These are phyloP conservation scores for Millerago galiae DNA, from an alignment of 805 yeast genomes.

Conservation along the genomic window DNA sequence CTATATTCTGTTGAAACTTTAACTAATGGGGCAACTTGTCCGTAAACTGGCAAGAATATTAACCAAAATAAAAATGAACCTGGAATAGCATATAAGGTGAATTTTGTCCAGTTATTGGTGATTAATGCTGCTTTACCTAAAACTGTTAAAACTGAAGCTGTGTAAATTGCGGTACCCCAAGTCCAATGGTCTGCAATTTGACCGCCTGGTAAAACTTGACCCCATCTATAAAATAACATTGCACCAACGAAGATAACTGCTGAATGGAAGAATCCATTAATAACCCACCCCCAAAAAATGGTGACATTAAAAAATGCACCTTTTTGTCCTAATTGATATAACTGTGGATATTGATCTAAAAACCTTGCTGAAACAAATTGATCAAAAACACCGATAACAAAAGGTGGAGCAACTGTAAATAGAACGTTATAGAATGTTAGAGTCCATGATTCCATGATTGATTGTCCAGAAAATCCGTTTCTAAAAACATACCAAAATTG, in stretches of 20 bases:
- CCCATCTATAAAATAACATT: conserved; percentile 58
- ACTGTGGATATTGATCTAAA: conserved; percentile 85
- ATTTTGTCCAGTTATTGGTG: conserved; percentile 92
- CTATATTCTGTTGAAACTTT: conserved; percentile 77
- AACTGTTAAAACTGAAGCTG: conserved; percentile 82
- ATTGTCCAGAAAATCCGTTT: conserved; percentile 92
- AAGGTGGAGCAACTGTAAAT: conserved; percentile 92
- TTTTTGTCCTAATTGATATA: conserved; percentile 85
- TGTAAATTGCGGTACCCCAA: conserved; percentile 88
- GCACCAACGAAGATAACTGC: conserved; percentile 75
- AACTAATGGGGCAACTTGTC: conserved; percentile 75
- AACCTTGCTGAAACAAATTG: conserved; percentile 90
- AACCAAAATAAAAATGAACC: conserved; percentile 88
- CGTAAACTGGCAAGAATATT: conserved; percentile 79
- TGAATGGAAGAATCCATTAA: conserved; percentile 93
- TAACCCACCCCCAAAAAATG: conserved; percentile 96
- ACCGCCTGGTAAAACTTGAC: conserved; percentile 64
- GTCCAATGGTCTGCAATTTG: conserved; percentile 81
- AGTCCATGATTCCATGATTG: conserved; percentile 96
- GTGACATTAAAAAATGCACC: conserved; percentile 84
- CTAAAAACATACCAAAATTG: conserved; percentile 97
- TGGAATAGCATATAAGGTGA: conserved; percentile 86
- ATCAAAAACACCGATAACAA: conserved; percentile 93
- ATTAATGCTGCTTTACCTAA: conserved; percentile 93
- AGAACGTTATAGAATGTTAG: conserved; percentile 92